phyloP scores from a whole-genome alignment of 2,329 filamentous ascomycete genomes.

The Colletotrichum sansevieriae region DNA sequence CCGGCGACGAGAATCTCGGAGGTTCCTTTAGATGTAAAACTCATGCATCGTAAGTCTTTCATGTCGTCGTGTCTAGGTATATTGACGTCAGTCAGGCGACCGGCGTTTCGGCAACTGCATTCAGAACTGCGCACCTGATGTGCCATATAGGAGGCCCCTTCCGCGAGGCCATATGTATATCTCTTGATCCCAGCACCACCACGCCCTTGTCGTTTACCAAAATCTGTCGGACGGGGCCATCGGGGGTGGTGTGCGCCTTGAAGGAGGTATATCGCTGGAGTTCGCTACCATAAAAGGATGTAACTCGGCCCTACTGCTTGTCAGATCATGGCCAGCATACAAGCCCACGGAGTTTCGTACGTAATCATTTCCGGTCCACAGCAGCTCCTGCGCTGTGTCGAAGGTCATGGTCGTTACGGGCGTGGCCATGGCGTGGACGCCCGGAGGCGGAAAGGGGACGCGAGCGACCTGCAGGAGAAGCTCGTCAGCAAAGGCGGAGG shows the following conservation, averaged over 20 bases:
- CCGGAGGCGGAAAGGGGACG: slow-evolving; percentile 83
- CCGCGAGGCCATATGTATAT: slow-evolving; percentile 89
- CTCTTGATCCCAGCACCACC: slow-evolving; percentile 83
- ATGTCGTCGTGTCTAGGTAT: slow-evolving; percentile 75
- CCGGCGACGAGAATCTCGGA: slow-evolving; percentile 89
- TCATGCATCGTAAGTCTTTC: slow-evolving; percentile 93
- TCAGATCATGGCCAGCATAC: slow-evolving; percentile 44
- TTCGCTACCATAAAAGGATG: slow-evolving; percentile 88
- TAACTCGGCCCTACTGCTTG: slow-evolving; percentile 79
- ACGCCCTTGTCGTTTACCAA: slow-evolving; percentile 93
- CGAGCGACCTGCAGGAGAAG: slow-evolving; percentile 75
- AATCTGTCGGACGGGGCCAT: slow-evolving; percentile 88
- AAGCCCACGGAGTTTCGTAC: slow-evolving; percentile 61
- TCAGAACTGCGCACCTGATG: slow-evolving; percentile 69
- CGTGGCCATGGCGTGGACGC: slow-evolving; percentile 76
- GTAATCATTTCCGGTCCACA: slow-evolving; percentile 94
- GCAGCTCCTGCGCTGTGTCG: slow-evolving; percentile 87
- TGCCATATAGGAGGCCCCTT: slow-evolving; percentile 91
- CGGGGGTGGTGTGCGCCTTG: slow-evolving; percentile 78
- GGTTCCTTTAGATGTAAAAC: slow-evolving; percentile 88
- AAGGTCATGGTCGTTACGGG: slow-evolving; percentile 87
- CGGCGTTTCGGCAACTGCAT: neutral
- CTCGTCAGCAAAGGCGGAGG: slow-evolving; percentile 25
- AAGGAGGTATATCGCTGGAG: slow-evolving; percentile 93
- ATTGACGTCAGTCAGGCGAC: slow-evolving; percentile 29